phyloP scores from a whole-genome alignment of 129 eudicot genomes.

The Apium graveolens region DNA sequence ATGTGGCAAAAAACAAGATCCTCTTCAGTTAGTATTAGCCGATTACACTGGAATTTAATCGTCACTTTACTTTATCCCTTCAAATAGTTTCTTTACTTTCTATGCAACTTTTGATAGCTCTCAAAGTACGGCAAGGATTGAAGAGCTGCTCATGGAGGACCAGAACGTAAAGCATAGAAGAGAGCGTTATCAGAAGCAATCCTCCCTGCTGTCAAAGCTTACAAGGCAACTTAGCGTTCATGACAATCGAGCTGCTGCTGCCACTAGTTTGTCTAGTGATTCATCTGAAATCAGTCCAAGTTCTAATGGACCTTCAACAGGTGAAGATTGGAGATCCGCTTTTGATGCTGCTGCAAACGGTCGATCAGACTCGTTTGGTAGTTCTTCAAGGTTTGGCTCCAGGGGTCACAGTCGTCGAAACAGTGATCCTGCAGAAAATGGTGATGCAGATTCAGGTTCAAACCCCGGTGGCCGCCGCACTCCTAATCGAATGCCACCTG shows the following conservation, averaged over 20 bases:
- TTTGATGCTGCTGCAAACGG: slow-evolving; percentile 97
- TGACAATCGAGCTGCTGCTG: slow-evolving; percentile 92
- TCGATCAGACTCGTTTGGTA: slow-evolving; percentile 29
- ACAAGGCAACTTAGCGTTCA: slow-evolving; percentile 82
- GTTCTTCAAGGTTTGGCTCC: slow-evolving; percentile 50
- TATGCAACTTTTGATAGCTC: slow-evolving; percentile 34
- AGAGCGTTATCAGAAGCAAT: slow-evolving; percentile 79
- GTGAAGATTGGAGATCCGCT: slow-evolving; percentile 99
- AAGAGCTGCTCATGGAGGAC: slow-evolving; percentile 94
- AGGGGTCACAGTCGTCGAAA: slow-evolving; percentile 71
- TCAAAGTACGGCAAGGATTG: slow-evolving; percentile 78
- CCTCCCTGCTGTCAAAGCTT: slow-evolving; percentile 87
- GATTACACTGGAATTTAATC: background rate
- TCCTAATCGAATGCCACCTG: slow-evolving; percentile 91
- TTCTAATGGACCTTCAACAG: slow-evolving; percentile 46
- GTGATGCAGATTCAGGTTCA: slow-evolving; percentile 50
- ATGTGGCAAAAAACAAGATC: background rate
- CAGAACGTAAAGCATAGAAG: slow-evolving; percentile 75
- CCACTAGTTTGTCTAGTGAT: slow-evolving; percentile 44
- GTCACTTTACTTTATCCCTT: background rate
- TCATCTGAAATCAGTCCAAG: slow-evolving; percentile 64
- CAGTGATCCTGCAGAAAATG: slow-evolving; percentile 66
- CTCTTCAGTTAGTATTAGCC: background rate
- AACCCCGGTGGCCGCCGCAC: slow-evolving; percentile 83
- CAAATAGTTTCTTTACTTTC: background rate